These are phyloP conservation scores for Fusarium bulbicola DNA, from an alignment of 2,329 filamentous ascomycete species.

Conservation along the genomic window DNA sequence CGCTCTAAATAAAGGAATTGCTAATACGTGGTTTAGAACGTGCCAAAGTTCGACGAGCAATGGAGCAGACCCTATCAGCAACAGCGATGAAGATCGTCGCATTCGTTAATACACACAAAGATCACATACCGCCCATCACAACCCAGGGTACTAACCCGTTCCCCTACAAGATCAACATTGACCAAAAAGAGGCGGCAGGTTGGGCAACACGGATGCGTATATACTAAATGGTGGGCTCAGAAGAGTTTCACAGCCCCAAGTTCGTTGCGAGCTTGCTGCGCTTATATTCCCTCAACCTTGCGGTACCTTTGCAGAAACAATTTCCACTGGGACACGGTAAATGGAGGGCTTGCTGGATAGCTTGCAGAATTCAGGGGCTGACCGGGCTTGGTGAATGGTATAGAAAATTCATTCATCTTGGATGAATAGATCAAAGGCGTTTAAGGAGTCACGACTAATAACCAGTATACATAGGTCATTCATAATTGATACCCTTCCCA, in stretches of 20 bases:
- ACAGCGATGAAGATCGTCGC: constrained; percentile 90
- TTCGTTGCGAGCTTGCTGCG: not conserved
- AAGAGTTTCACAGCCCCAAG: not conserved
- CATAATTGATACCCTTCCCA: constrained; percentile 39
- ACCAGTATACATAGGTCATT: constrained; percentile 13
- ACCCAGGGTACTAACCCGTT: constrained; percentile 95
- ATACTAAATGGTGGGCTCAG: constrained; percentile 56
- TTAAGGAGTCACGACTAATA: constrained; percentile 17
- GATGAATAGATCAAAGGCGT: constrained; percentile 29
- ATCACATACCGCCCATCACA: constrained; percentile 96
- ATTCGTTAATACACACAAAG: constrained; percentile 87
- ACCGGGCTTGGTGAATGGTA: not conserved
- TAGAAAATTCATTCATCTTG: not conserved
- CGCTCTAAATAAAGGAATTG: not conserved
- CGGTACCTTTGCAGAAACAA: not conserved
- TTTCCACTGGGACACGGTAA: not conserved
- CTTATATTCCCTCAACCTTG: not conserved
- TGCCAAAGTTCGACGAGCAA: constrained; percentile 86
- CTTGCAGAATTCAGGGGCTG: not conserved
- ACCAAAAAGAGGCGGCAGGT: constrained; percentile 76
- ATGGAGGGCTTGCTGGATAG: not conserved
- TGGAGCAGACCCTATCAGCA: constrained; percentile 88
- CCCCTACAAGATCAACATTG: constrained; percentile 90
- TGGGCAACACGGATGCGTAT: constrained; percentile 85
- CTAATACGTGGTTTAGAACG: constrained; percentile 67